phyloP scores from a whole-genome alignment of 768 basidiomycete genomes.

The Hirschioporus abietinus region DNA sequence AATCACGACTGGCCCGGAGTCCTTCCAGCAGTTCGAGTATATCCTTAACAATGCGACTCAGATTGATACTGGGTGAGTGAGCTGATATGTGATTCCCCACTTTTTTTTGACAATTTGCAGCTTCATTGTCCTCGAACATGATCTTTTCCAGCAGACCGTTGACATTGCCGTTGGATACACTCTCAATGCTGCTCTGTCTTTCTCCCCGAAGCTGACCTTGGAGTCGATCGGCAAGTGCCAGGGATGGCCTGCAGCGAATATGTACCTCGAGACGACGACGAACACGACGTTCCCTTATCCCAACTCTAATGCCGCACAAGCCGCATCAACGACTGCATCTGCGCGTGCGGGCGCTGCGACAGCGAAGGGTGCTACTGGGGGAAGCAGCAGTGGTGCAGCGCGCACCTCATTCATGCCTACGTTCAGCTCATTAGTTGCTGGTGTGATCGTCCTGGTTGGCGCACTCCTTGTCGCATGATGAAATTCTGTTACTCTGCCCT shows the following conservation, averaged over 20 bases:
- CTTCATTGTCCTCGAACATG: slow-evolving; percentile 89
- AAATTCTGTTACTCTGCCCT: neutral
- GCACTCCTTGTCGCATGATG: neutral
- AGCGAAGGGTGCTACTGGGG: neutral
- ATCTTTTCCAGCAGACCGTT: slow-evolving; percentile 79
- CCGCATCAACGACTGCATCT: neutral
- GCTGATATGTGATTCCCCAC: neutral
- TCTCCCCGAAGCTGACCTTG: slow-evolving; percentile 59
- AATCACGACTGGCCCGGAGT: slow-evolving; percentile 54
- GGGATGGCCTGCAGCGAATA: slow-evolving; percentile 52
- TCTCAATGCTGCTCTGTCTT: slow-evolving; percentile 65
- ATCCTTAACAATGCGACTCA: slow-evolving; percentile 68
- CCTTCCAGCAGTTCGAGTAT: slow-evolving; percentile 61
- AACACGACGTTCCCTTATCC: slow-evolving; percentile 62
- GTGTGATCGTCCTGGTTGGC: slow-evolving; percentile 6
- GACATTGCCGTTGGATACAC: slow-evolving; percentile 89
- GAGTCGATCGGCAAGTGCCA: slow-evolving; percentile 78
- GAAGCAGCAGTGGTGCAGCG: slow-evolving; percentile 10
- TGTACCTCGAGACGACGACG: slow-evolving; percentile 80
- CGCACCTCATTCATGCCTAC: slow-evolving; percentile 8
- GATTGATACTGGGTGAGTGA: slow-evolving; percentile 51
- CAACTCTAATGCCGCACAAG: slow-evolving; percentile 18
- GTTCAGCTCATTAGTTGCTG: slow-evolving; percentile 4
- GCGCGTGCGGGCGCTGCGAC: neutral
- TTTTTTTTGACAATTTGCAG: slow-evolving; percentile 28